phyloP scores from a whole-genome alignment of 768 basidiomycete genomes.

The Suillus americanus region DNA sequence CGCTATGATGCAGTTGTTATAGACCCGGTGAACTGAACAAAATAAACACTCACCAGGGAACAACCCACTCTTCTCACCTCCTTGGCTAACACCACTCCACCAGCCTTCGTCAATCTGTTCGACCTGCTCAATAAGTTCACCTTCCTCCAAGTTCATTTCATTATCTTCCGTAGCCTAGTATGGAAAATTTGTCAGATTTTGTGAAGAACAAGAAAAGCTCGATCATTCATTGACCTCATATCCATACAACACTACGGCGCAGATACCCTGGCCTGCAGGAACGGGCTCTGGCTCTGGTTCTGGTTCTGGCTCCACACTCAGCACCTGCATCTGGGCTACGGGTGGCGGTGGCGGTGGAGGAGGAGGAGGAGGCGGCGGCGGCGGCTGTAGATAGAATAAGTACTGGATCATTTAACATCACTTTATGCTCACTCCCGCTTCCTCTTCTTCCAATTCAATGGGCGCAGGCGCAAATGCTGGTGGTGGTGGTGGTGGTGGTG shows the following conservation, averaged over 20 bases:
- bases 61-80: conserved; percentile 67
- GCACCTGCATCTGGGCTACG: conserved; percentile 29
- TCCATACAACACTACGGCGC: conserved; percentile 76
- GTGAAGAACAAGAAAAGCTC: neutral
- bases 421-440: conserved; percentile 8
- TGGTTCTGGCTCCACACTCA: conserved; percentile 32
- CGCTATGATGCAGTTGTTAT: conserved; percentile 40
- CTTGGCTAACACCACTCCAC: conserved; percentile 80
- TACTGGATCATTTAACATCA: conserved; percentile 4
- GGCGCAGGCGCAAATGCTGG: conserved; percentile 34
- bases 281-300: conserved; percentile 30
- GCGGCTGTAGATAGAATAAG: conserved; percentile 19
- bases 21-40: neutral
- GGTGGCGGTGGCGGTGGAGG: conserved; percentile 51
- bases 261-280: conserved; percentile 44
- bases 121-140: conserved; percentile 78
- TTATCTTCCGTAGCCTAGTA: conserved; percentile 77
- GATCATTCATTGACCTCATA: conserved; percentile 54
- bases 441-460: conserved; percentile 17
- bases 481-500: conserved; percentile 33
- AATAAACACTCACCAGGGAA: conserved; percentile 67
- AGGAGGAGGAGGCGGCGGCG: conserved; percentile 39
- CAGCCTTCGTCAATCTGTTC: conserved; percentile 88
- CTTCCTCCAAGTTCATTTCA: conserved; percentile 78
- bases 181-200: neutral